Percentiles rank a stretch among this genome's conserved stretches.
Evolutionary conservation across 2,329 filamentous ascomycete genomes (phyloP).

Genomic region (Paraphoma chrysanthemicola): DNA sequence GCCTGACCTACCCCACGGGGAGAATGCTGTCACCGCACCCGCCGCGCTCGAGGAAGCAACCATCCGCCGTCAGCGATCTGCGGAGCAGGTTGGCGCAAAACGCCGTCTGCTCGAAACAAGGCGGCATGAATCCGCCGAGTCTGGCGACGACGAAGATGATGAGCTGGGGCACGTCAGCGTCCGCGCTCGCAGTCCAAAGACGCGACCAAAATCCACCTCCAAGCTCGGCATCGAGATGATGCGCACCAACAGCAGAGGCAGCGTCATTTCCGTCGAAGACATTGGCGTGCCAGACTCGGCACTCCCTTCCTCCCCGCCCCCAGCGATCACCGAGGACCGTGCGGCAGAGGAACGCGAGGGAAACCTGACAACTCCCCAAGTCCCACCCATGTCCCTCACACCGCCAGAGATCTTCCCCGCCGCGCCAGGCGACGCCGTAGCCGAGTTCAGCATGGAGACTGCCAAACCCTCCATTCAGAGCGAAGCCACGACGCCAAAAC

Average conservation of each 20-base stretch:
- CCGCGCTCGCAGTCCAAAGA: conserved; percentile 59
- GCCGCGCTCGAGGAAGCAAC: conserved; percentile 61
- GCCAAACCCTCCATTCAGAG: conserved; percentile 40
- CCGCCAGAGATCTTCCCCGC: conserved; percentile 60
- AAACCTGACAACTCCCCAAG: conserved; percentile 28
- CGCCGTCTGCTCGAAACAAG: conserved; percentile 77
- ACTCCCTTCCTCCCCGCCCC: conserved; percentile 47
- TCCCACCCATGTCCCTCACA: conserved; percentile 51
- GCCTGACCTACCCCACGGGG: conserved; percentile 51
- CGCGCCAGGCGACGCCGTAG: conserved; percentile 45
- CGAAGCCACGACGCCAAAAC: conserved; percentile 26
- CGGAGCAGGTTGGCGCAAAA: conserved; percentile 77
- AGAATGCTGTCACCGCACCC: conserved; percentile 56
- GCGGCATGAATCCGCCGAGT: conserved; percentile 78
- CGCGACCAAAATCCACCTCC: conserved; percentile 61
- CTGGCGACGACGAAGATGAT: conserved; percentile 93
- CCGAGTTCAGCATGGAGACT: conserved; percentile 51
- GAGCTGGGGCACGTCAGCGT: conserved; percentile 71
- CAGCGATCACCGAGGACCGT: conserved; percentile 51
- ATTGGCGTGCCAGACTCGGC: conserved; percentile 42
- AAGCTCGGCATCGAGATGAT: conserved; percentile 98
- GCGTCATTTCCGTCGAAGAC: conserved; percentile 63
- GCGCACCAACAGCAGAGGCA: conserved; percentile 93
- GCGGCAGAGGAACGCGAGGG: conserved; percentile 41
- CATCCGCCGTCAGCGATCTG: conserved; percentile 69